These are phyloP conservation scores for Chrysosporium queenslandicum DNA, from an alignment of 2,329 filamentous ascomycete genomes.

Conservation along the genomic window DNA sequence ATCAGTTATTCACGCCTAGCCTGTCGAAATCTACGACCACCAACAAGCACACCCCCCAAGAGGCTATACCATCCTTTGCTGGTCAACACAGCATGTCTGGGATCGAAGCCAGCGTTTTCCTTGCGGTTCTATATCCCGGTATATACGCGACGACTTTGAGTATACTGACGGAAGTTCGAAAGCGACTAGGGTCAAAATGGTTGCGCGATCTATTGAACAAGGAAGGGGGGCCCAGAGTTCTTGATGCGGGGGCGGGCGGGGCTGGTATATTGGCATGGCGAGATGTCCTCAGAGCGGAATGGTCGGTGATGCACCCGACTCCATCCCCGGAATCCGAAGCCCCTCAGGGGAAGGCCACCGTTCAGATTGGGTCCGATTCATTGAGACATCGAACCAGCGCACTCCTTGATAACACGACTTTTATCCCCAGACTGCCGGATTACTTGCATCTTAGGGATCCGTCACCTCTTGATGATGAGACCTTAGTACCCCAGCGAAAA, in stretches of 20 bases:
- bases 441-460: constrained; percentile 56
- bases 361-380: constrained; percentile 64
- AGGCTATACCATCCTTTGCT: constrained; percentile 48
- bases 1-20: constrained; percentile 60
- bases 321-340: constrained; percentile 34
- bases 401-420: constrained; percentile 79
- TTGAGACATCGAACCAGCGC: constrained; percentile 65
- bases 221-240: constrained; percentile 47
- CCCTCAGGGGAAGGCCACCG: constrained; percentile 64
- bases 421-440: constrained; percentile 84
- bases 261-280: constrained; percentile 54
- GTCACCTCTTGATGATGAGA: constrained; percentile 49
- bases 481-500: constrained; percentile 53
- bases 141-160: constrained; percentile 50
- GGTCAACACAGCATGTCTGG: constrained; percentile 48
- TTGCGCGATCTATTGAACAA: constrained; percentile 46
- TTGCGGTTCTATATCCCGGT: constrained; percentile 51
- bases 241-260: constrained; percentile 54
- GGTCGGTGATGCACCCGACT: constrained; percentile 54
- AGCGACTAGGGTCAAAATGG: constrained; percentile 51
- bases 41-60: constrained; percentile 37
- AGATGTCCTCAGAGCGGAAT: constrained; percentile 70
- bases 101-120: constrained; percentile 52
- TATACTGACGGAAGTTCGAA: constrained; percentile 50
- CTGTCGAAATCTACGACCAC: constrained; percentile 72